Conservation (phyloP, 257 asterid species). For the Solanum commersonii region DNA sequence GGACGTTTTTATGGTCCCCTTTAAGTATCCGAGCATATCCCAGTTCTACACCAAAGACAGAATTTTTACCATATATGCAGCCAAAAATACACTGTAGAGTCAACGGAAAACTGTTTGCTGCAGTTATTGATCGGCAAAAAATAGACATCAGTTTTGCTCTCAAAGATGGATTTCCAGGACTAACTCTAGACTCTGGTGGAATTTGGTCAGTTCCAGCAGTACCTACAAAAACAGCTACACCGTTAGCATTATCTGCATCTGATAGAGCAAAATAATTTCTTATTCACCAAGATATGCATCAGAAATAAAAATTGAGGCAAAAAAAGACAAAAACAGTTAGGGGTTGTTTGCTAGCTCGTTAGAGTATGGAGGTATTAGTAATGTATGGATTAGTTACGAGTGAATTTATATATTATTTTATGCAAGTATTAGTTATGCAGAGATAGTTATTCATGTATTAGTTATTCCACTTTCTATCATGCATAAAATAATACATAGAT, state of each 20-base stretch:
- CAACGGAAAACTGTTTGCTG: slow-evolving; percentile 89
- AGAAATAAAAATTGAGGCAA: background rate
- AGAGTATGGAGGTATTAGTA: background rate
- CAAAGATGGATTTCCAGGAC: slow-evolving; percentile 57
- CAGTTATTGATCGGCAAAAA: slow-evolving; percentile 84
- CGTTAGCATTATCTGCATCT: background rate
- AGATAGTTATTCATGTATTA: too few species aligned
- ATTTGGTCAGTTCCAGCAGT: slow-evolving; percentile 43
- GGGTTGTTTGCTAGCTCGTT: background rate
- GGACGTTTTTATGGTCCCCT: background rate
- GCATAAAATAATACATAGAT: too few species aligned
- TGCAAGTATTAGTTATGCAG: too few species aligned
- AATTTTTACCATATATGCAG: slow-evolving; percentile 63
- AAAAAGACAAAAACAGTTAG: background rate
- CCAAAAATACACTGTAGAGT: slow-evolving; percentile 94
- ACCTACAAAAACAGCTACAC: slow-evolving; percentile 39
- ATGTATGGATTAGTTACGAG: too few species aligned
- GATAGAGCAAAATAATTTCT: background rate
- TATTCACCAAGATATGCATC: background rate
- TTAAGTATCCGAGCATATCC: background rate
- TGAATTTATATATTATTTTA: too few species aligned
- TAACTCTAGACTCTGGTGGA: slow-evolving; percentile 61
- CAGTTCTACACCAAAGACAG: background rate
- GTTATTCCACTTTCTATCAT: too few species aligned
- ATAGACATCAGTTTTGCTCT: slow-evolving; percentile 72